Evolutionary conservation across 495 filamentous ascomycete species (phyloP).

Genomic region (Lasiosphaeria hispida): DNA sequence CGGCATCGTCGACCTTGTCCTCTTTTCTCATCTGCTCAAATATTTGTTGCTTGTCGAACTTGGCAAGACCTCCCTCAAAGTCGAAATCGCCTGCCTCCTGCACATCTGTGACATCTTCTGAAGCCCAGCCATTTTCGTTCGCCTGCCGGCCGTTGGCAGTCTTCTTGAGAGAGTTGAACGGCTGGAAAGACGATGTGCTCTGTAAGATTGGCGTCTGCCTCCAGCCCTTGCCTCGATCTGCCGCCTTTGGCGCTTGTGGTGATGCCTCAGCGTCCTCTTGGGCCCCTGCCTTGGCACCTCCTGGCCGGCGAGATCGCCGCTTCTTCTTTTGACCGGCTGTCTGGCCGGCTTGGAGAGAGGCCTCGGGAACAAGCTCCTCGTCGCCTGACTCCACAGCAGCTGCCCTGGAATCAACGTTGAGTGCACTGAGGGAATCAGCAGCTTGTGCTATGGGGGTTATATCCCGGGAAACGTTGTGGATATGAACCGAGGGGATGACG

Average conservation of each 20-base stretch:
- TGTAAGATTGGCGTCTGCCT: constrained; percentile 77
- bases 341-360: constrained; percentile 18
- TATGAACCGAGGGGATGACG: constrained; percentile 2
- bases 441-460: constrained; percentile 15
- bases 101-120: constrained; percentile 95
- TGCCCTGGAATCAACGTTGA: constrained; percentile 16
- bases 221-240: constrained; percentile 66
- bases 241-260: constrained; percentile 21
- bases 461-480: constrained; percentile 3
- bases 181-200: constrained; percentile 55
- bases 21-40: constrained; percentile 86
- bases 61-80: constrained; percentile 80
- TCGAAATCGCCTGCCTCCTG: constrained; percentile 94
- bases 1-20: constrained; percentile 83
- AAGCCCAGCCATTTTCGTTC: constrained; percentile 87
- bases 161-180: constrained; percentile 55
- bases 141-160: constrained; percentile 51
- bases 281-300: constrained; percentile 9
- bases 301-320: constrained; percentile 21
- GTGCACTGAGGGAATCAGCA: constrained; percentile 11
- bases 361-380: constrained; percentile 19
- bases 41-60: constrained; percentile 88
- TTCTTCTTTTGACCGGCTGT: constrained; percentile 23
- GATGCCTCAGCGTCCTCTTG: constrained; percentile 26
- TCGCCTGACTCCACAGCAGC: constrained; percentile 19